These are phyloP conservation scores for Coleophoma cylindrospora DNA, from an alignment of 2,329 filamentous ascomycete species.

Conservation along the genomic window DNA sequence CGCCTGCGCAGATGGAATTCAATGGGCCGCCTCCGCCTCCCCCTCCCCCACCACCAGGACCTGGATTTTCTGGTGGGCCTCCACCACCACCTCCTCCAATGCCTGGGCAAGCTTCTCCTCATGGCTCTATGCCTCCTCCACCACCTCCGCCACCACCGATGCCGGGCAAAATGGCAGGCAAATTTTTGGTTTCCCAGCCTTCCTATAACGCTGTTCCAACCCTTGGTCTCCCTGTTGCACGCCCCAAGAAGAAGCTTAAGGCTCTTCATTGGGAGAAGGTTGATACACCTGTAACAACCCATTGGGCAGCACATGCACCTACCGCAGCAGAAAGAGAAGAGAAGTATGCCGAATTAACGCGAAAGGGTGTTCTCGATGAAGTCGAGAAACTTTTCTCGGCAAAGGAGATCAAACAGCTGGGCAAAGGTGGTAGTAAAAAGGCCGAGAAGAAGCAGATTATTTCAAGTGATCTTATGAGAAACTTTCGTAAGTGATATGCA, in stretches of 20 bases:
- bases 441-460: conserved; percentile 99
- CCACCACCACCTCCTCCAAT: conserved; percentile 34
- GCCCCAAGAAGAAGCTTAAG: conserved; percentile 99
- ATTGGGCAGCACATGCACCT: conserved; percentile 84
- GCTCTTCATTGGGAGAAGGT: conserved; percentile 99
- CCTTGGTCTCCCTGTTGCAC: conserved; percentile 70
- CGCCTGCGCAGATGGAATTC: conserved; percentile 30
- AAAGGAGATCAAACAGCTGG: conserved; percentile 89
- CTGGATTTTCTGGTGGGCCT: conserved; percentile 25
- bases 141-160: conserved; percentile 55
- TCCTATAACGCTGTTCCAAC: conserved; percentile 46
- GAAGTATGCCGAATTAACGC: conserved; percentile 89
- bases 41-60: conserved; percentile 33
- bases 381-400: conserved; percentile 97
- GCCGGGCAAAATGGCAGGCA: conserved; percentile 66
- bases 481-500: conserved; percentile 56
- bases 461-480: conserved; percentile 81
- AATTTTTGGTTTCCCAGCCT: conserved; percentile 66
- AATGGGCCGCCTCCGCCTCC: conserved; percentile 29
- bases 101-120: conserved; percentile 37
- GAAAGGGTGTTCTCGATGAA: conserved; percentile 93
- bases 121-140: conserved; percentile 39
- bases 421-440: conserved; percentile 59
- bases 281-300: conserved; percentile 82
- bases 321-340: conserved; percentile 89